Percentiles rank a stretch among this genome's conserved stretches.
These are phyloP conservation scores for Hyphochytrium catenoides DNA, from an alignment of 352 stramenopile species.

Conservation along the genomic window DNA sequence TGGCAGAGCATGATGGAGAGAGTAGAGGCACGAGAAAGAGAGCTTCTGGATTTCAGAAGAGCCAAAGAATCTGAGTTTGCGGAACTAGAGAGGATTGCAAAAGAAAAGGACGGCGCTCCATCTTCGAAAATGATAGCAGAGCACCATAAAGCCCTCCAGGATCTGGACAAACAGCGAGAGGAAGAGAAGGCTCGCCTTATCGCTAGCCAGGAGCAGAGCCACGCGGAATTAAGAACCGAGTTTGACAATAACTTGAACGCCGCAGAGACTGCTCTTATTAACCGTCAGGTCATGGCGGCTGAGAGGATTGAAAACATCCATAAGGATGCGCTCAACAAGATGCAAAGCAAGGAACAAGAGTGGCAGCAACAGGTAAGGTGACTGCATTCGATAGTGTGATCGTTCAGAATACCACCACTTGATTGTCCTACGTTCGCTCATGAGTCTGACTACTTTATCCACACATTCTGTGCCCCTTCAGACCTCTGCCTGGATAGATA, in stretches of 20 bases:
- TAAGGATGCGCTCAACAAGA: conserved; percentile 42
- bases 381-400: too few relatives aligned
- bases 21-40: conserved; percentile 33
- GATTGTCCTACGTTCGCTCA: too few relatives aligned
- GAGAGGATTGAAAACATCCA: conserved; percentile 39
- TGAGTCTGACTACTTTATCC: too few relatives aligned
- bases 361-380: conserved; percentile 47
- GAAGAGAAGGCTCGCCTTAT: conserved; percentile 28
- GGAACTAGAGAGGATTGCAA: conserved; percentile 28
- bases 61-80: conserved; percentile 45
- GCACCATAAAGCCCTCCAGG: conserved; percentile 44
- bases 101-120: conserved; percentile 24
- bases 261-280: conserved; percentile 36
- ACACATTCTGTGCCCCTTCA: too few relatives aligned
- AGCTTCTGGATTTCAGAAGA: conserved; percentile 39
- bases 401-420: too few relatives aligned
- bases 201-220: conserved; percentile 16
- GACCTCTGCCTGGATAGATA: conserved; percentile 69
- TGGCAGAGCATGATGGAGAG: conserved; percentile 18
- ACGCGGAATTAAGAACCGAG: conserved; percentile 30
- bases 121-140: conserved; percentile 34
- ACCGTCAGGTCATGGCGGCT: conserved; percentile 29
- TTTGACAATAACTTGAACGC: conserved; percentile 52
- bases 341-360: conserved; percentile 33
- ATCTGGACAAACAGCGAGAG: conserved; percentile 43